Conservation (phyloP, 768 basidiomycete genomes). For the Xanthoconium stramineum region DNA sequence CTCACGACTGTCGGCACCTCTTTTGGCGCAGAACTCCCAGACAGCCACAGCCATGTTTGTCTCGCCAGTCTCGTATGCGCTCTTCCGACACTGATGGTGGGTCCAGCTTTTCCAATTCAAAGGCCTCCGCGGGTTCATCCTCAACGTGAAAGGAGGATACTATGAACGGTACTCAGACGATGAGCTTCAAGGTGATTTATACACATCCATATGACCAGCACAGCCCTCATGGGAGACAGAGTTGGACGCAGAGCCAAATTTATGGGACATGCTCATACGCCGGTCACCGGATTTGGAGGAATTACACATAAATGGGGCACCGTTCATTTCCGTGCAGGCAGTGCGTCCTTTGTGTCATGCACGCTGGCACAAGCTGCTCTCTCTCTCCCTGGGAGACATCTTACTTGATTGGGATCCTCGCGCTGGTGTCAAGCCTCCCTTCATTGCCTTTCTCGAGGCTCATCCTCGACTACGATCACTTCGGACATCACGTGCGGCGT, state of each 20-base stretch:
- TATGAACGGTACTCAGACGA: constrained; percentile 56
- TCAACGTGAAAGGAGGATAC: constrained; percentile 59
- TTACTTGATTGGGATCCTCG: constrained; percentile 52
- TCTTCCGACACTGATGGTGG: not conserved
- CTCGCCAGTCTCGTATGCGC: not conserved
- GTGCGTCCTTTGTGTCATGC: constrained; percentile 54
- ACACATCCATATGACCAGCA: not conserved
- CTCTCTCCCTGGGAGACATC: constrained; percentile 63
- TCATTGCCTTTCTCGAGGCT: constrained; percentile 65
- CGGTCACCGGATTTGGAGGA: constrained; percentile 66
- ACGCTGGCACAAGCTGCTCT: constrained; percentile 63
- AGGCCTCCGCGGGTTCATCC: constrained; percentile 58
- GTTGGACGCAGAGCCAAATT: constrained; percentile 23
- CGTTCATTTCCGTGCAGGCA: constrained; percentile 39
- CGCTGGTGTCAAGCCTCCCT: constrained; percentile 49
- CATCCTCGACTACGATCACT: constrained; percentile 53
- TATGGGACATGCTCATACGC: constrained; percentile 71
- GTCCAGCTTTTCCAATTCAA: constrained; percentile 66
- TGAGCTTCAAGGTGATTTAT: constrained; percentile 48
- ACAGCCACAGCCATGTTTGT: constrained; percentile 59
- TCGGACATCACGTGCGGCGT: constrained; percentile 50
- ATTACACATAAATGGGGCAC: constrained; percentile 42
- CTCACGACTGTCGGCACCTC: constrained; percentile 60
- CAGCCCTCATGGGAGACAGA: constrained; percentile 16
- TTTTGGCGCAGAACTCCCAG: constrained; percentile 58